These are phyloP conservation scores for Penstemon newberryi DNA, from an alignment of 257 asterid species.

Conservation along the genomic window DNA sequence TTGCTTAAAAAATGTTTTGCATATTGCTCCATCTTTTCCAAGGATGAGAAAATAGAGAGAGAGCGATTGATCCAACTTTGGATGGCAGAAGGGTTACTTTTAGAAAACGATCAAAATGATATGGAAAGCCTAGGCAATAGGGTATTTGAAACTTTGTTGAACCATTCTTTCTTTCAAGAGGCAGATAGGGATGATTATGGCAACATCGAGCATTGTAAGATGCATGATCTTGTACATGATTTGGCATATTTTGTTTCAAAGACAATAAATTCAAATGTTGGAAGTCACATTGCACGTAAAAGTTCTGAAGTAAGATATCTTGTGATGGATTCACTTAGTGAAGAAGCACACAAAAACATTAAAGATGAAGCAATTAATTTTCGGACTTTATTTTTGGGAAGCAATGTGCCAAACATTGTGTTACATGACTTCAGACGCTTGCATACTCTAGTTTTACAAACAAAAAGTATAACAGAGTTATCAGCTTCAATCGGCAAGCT, in stretches of 20 bases:
- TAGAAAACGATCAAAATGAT: not conserved
- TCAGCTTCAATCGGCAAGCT: conserved; percentile 25
- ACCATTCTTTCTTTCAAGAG: conserved; percentile 15
- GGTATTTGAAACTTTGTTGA: not conserved
- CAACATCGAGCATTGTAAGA: not conserved
- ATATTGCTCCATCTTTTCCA: too few species aligned
- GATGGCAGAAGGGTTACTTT: conserved; percentile 25
- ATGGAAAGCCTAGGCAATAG: conserved; percentile 9
- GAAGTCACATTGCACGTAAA: not conserved
- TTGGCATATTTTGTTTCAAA: conserved; percentile 2
- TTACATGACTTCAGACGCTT: conserved; percentile 20
- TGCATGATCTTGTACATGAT: conserved; percentile 22
- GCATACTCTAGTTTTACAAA: conserved; percentile 5
- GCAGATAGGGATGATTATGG: not conserved
- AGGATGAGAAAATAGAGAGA: too few species aligned
- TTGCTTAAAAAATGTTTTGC: too few species aligned
- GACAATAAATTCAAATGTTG: not conserved
- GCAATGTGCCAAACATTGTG: not conserved
- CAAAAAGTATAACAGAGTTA: not conserved
- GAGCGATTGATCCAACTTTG: conserved; percentile 22
- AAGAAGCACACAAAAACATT: not conserved
- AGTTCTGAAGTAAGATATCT: not conserved
- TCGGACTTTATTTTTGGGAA: conserved; percentile 24
- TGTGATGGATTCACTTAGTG: not conserved
- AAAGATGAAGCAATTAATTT: not conserved